Base-by-base conservation (phyloP, 441 rosid species). In the Pelargonium australe region DNA sequence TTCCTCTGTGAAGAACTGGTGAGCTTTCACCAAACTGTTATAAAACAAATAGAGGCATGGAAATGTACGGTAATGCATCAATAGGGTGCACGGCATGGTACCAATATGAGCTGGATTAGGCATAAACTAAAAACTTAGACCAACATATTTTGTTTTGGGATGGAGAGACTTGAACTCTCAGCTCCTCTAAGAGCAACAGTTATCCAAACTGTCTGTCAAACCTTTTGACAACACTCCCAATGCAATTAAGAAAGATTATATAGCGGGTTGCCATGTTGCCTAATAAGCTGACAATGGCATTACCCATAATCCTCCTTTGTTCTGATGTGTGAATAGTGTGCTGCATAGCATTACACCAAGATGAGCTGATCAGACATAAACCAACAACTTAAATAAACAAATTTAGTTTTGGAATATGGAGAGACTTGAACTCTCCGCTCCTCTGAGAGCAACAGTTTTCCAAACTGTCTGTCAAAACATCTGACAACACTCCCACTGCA, bases 91-190 rank as follows among this genome's bases (percentile, higher is more conserved):
- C 65, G 20, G 40, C 31, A 68, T 68, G 5, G 60, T 12, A 14
- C 7, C 47, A 47, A 43, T 72, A 51, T 14, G 12, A 31, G 13
- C 13, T 19, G 62, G 40, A 67, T 61, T 25, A 3, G 37, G 51
- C 60, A 43, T 44, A 66, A 64, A 63, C 45, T 43, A 60, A 72
- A 45, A 73, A 23, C 25, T 55, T 4, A 16, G 6, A 16, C 2
- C 6, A 55, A 55, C 23, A 55, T 2, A 14, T 55, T 55, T 55
- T 14, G 61, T 71, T 75, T 81, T 80, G 96, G 96, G 98, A 88
- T 89, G 98, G 97, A 94, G 97, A 94, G 99, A 89, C 82, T 94
- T 83, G 99, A 94, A 94, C 99, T 94, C 97, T 88, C 97, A 89
- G 86, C 95, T 89, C 84, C 77, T 80, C 79, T 82, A 73, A 79